phyloP scores from a whole-genome alignment of 495 filamentous ascomycete species.

The Schizothecium vesticola region DNA sequence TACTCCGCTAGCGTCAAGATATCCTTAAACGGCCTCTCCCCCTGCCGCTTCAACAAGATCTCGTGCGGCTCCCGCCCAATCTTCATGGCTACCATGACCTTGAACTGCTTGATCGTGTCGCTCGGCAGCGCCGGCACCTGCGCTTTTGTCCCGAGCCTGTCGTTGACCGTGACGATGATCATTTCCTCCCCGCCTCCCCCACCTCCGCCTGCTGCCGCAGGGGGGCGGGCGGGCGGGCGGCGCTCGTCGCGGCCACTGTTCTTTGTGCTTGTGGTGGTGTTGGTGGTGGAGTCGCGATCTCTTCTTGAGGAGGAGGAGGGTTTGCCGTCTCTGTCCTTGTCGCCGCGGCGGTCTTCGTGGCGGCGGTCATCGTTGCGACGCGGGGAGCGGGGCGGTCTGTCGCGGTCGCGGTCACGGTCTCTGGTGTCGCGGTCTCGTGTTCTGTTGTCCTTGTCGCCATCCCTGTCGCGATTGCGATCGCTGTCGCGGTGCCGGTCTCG shows the following conservation, averaged over 20 bases:
- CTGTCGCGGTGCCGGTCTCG: conserved; percentile 28
- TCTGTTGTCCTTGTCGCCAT: conserved; percentile 21
- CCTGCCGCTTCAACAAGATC: conserved; percentile 86
- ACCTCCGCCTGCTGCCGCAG: conserved; percentile 6
- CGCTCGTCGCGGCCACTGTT: not conserved
- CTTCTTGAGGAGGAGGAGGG: not conserved
- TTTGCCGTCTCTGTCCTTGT: conserved; percentile 15
- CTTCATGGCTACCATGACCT: conserved; percentile 78
- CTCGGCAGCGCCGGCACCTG: conserved; percentile 78
- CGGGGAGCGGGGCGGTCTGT: not conserved
- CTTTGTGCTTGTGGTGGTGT: conserved; percentile 12
- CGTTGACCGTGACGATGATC: conserved; percentile 90
- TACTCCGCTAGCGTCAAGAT: conserved; percentile 81
- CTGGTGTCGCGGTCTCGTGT: conserved; percentile 10
- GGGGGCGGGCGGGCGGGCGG: not conserved
- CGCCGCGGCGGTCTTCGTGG: conserved; percentile 9
- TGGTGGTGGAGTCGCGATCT: conserved; percentile 14
- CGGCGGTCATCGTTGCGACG: conserved; percentile 20
- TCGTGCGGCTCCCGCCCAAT: conserved; percentile 86
- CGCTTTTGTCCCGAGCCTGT: conserved; percentile 84
- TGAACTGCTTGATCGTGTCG: conserved; percentile 80
- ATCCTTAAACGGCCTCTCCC: conserved; percentile 88
- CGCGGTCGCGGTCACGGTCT: conserved; percentile 13
- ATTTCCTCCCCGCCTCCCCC: conserved; percentile 57
- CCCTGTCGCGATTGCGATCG: conserved; percentile 31